Evolutionary conservation across 2,329 filamentous ascomycete genomes (phyloP).

Genomic region (Fusarium papillatum): DNA sequence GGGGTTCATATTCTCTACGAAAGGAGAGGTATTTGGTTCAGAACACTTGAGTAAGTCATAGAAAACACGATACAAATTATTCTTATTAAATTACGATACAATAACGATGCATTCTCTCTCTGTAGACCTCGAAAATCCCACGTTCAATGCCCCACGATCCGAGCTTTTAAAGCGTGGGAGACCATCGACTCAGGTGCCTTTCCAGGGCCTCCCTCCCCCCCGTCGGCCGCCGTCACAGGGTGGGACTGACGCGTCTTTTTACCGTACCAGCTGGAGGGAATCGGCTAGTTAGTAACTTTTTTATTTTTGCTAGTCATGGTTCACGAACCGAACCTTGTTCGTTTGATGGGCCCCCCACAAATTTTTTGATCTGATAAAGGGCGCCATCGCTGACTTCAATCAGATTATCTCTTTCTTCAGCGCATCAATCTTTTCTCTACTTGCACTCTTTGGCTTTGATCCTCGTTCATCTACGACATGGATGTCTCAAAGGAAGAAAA

Average conservation of each 20-base stretch:
- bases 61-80: background rate
- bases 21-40: background rate
- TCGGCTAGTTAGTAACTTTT: background rate
- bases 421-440: background rate
- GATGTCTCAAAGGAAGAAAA: constrained; percentile 17
- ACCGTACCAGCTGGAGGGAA: constrained; percentile 9
- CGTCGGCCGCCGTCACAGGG: background rate
- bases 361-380: constrained; percentile 41
- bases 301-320: background rate
- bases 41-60: background rate
- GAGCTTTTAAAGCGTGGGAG: background rate
- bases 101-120: background rate
- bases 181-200: background rate
- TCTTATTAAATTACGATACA: background rate
- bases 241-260: constrained; percentile 20
- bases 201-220: background rate
- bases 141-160: background rate
- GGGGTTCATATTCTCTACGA: background rate
- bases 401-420: constrained; percentile 7
- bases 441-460: background rate
- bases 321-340: background rate
- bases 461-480: constrained; percentile 9
- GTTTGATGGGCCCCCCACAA: constrained; percentile 22
- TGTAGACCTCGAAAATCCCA: background rate
- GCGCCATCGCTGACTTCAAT: constrained; percentile 13